Base-by-base conservation (phyloP, 2,329 filamentous ascomycete species). In the Fonsecaea monophora region DNA sequence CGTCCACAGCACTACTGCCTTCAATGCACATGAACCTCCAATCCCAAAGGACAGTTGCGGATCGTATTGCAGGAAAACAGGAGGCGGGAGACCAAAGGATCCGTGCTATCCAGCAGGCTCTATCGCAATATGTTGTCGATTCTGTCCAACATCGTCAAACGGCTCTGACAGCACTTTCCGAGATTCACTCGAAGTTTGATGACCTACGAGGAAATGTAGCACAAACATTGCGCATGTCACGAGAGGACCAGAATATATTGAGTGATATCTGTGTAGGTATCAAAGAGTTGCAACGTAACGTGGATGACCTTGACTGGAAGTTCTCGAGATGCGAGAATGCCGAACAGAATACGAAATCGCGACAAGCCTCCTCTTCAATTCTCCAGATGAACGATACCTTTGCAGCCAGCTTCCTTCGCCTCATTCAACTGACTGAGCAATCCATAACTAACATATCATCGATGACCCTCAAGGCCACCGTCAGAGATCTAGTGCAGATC, bases 401-500 rank as follows among this genome's bases (percentile, higher is more conserved):
- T 48, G 42, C 42, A 48, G 42, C n/a, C 42, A 48, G 42, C n/a
- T 48, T 48, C n/a, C 42, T 21, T 4, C 42, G n/a, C 7, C 42
- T 48, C 15, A 3, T 48, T 4, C 42, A 48, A 48, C 4, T 21
- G 42, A 48, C n/a, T 15, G n/a, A 48, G n/a, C 15, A 21, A 48
- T 48, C 42, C 15, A 8, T 48, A 9, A 48, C n/a, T 5, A 18
- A 48, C 5, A 21, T 48, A 21, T 48, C 42, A 3, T 48, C n/a
- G 21, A 9, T 18, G n/a, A 8, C 6, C 8, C 42, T 21, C n/a
- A 18, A 48, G n/a, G 6, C n/a, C 1, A 21, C n/a, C 3, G 10
- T 48, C n/a, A 48, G 18, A 48, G 42, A 48, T 48, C n/a, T 48
- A 48, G n/a, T 48, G 15, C 42, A 21, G n/a, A 48, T 48, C n/a